phyloP scores from a whole-genome alignment of 305 asterid genomes.

The Fraxinus albicans region DNA sequence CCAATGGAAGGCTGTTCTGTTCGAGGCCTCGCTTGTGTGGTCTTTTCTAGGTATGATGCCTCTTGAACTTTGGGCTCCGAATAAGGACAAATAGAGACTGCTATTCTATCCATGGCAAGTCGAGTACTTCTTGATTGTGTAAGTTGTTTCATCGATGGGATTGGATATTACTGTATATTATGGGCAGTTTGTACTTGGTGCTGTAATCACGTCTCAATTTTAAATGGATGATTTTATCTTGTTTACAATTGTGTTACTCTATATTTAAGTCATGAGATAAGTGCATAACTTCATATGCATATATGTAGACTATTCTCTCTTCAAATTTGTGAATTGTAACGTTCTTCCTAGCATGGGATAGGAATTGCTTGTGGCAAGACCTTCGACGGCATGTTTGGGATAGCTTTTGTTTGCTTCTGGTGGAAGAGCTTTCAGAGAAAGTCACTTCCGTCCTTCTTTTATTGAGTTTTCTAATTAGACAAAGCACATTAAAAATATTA shows the following conservation, averaged over 20 bases:
- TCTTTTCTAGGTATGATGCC: constrained; percentile 41
- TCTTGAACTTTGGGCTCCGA: neutral
- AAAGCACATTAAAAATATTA: neutral
- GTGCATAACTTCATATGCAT: neutral
- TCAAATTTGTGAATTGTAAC: neutral
- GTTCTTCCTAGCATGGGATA: neutral
- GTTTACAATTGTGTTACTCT: neutral
- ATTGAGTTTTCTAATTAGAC: neutral
- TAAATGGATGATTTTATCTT: neutral
- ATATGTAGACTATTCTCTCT: neutral
- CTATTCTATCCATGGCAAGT: neutral
- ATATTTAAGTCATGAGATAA: neutral
- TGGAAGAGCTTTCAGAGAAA: neutral
- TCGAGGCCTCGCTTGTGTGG: constrained; percentile 86
- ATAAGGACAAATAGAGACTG: neutral
- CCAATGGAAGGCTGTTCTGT: constrained; percentile 60
- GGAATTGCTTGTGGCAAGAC: neutral
- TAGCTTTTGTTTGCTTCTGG: neutral
- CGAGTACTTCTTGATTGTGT: neutral
- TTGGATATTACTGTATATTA: neutral
- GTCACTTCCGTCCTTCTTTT: neutral
- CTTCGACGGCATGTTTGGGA: neutral
- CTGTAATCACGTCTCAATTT: neutral
- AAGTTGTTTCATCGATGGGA: neutral
- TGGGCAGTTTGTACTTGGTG: neutral